These are phyloP conservation scores for Sporothrix schenckii DNA, from an alignment of 2,329 filamentous ascomycete species.

Conservation along the genomic window DNA sequence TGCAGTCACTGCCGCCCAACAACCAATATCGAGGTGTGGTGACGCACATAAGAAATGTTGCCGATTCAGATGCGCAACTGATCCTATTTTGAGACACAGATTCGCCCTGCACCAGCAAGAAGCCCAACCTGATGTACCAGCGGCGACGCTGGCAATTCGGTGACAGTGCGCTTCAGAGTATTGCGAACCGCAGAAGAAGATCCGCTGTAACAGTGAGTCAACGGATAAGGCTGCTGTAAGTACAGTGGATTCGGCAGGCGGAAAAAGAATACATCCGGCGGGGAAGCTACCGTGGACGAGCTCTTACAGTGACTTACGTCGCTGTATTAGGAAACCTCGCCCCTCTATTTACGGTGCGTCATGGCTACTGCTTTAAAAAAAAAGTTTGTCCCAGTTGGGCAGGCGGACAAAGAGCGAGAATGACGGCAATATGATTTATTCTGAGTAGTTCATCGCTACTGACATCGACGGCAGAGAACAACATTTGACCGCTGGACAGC, in stretches of 20 bases:
- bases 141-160: background rate
- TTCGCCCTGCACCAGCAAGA: background rate
- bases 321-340: slow-evolving; percentile 16
- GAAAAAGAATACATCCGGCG: slow-evolving; percentile 33
- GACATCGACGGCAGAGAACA: background rate
- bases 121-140: background rate
- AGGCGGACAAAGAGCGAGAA: slow-evolving; percentile 17
- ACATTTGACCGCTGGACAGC: slow-evolving; percentile 2
- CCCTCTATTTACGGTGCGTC: slow-evolving; percentile 3
- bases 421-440: slow-evolving; percentile 31
- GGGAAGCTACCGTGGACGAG: slow-evolving; percentile 20
- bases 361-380: background rate
- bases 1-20: background rate
- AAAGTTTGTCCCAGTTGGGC: slow-evolving; percentile 4
- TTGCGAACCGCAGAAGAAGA: background rate
- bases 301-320: background rate
- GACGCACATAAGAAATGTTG: background rate
- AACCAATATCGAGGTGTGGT: background rate
- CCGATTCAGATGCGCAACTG: background rate
- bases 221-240: background rate
- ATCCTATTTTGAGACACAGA: background rate
- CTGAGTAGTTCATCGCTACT: slow-evolving; percentile 19
- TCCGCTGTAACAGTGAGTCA: slow-evolving; percentile 9
- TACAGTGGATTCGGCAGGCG: slow-evolving; percentile 24
- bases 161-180: background rate